Evolutionary conservation across 352 stramenopile genomes (phyloP).

Genomic region (Pythium oligandrum): DNA sequence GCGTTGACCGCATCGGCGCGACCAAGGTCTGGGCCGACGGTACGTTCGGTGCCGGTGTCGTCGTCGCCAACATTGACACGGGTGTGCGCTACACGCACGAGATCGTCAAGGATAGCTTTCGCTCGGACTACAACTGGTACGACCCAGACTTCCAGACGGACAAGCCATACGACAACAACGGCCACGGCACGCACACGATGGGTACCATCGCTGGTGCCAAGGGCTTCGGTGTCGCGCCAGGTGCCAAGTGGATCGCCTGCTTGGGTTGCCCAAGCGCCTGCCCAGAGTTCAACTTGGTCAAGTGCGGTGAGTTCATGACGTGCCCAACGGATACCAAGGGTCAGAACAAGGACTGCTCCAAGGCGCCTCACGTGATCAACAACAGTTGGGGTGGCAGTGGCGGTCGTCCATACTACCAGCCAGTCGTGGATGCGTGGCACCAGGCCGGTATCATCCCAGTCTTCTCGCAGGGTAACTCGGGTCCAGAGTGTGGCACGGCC

Average conservation of each 20-base stretch:
- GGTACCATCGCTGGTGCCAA: conserved; percentile 21
- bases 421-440: conserved; percentile 21
- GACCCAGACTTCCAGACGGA: conserved; percentile 16
- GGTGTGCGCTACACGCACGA: conserved; percentile 25
- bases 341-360: conserved; percentile 22
- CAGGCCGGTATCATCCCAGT: conserved; percentile 30
- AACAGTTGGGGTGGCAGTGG: conserved; percentile 26
- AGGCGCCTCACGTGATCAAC: conserved; percentile 33
- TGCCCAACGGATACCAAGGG: conserved; percentile 12
- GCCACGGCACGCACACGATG: conserved; percentile 33
- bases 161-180: conserved; percentile 22
- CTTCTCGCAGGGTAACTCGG: conserved; percentile 29
- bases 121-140: conserved; percentile 18
- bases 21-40: conserved; percentile 19
- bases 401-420: conserved; percentile 14
- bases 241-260: conserved; percentile 29
- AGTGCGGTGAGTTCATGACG: conserved; percentile 22
- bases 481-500: conserved; percentile 20
- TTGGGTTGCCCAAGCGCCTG: conserved; percentile 16
- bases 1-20: conserved; percentile 12
- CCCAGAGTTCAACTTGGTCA: conserved; percentile 14
- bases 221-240: conserved; percentile 23
- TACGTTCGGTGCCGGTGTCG: conserved; percentile 17
- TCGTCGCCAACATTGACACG: conserved; percentile 30
- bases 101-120: conserved; percentile 6